Evolutionary conservation across 2,329 filamentous ascomycete genomes (phyloP).

Genomic region (Diaporthe helianthi): DNA sequence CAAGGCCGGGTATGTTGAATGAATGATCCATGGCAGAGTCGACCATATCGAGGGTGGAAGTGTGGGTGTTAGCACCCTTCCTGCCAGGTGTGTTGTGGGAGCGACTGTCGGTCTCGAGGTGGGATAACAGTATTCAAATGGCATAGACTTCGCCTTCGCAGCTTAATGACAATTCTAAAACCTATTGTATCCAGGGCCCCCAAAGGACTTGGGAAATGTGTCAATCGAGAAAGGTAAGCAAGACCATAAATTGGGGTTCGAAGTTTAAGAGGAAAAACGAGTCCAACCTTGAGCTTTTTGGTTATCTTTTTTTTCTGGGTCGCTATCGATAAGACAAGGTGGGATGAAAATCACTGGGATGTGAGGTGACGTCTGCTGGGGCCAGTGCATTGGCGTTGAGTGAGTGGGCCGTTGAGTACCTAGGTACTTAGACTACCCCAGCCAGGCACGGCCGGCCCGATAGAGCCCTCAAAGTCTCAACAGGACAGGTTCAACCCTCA

Average conservation of each 20-base stretch:
- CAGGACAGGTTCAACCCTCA: not conserved
- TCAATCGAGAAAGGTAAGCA: not conserved
- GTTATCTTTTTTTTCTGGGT: slow-evolving; percentile 25
- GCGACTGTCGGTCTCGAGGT: not conserved
- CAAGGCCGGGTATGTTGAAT: slow-evolving; percentile 43
- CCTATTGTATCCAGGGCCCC: not conserved
- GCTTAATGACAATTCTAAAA: not conserved
- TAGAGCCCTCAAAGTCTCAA: slow-evolving; percentile 16
- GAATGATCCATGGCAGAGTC: slow-evolving; percentile 23
- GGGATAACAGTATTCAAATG: not conserved
- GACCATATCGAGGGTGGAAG: not conserved
- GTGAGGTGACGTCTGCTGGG: slow-evolving; percentile 17
- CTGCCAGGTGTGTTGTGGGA: not conserved
- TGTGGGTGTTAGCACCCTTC: too few relatives aligned
- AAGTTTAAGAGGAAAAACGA: slow-evolving; percentile 28
- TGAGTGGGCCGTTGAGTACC: not conserved
- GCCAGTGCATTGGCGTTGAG: not conserved
- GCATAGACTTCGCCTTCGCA: not conserved
- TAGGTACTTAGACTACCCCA: not conserved
- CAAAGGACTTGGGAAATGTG: not conserved
- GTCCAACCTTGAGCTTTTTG: slow-evolving; percentile 14
- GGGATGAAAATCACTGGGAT: not conserved
- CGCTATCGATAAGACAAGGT: slow-evolving; percentile 18
- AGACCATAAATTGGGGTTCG: not conserved
- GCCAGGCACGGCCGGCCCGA: not conserved